Evolutionary conservation across 2,329 filamentous ascomycete genomes (phyloP).

Genomic region (Aspergillus melleus): DNA sequence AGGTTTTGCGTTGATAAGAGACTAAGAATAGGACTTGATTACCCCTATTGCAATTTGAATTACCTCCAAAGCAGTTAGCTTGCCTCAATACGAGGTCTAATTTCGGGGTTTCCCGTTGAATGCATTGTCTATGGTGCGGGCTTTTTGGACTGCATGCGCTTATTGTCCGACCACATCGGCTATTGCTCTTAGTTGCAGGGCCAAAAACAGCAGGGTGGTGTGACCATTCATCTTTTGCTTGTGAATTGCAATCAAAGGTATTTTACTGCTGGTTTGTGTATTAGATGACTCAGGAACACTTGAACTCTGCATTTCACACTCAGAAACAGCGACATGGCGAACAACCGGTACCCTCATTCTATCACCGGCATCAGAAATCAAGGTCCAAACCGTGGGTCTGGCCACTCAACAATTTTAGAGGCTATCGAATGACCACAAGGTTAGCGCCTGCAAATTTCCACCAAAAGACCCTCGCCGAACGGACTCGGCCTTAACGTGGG

Average conservation of each 20-base stretch:
- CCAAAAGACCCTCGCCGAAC: not conserved
- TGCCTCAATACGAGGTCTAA: not conserved
- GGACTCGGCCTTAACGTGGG: not conserved
- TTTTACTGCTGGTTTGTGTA: too few species aligned
- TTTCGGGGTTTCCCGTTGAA: not conserved
- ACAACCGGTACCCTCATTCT: not conserved
- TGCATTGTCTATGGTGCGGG: not conserved
- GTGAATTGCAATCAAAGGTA: too few species aligned
- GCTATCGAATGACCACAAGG: not conserved
- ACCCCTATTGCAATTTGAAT: not conserved
- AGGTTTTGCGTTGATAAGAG: not conserved
- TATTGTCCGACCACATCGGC: not conserved
- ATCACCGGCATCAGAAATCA: not conserved
- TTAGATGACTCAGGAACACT: too few species aligned
- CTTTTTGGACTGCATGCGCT: not conserved
- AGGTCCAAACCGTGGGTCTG: not conserved
- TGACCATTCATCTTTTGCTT: too few species aligned
- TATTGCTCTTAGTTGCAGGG: not conserved
- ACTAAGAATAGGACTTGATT: not conserved
- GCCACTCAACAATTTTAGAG: not conserved
- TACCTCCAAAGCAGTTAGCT: not conserved
- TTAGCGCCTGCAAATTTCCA: not conserved
- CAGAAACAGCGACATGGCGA: too few species aligned
- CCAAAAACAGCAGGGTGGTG: not conserved
- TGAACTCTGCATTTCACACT: too few species aligned